Conservation (phyloP, 2,329 filamentous ascomycete species). For the Diaporthe humulicola region DNA sequence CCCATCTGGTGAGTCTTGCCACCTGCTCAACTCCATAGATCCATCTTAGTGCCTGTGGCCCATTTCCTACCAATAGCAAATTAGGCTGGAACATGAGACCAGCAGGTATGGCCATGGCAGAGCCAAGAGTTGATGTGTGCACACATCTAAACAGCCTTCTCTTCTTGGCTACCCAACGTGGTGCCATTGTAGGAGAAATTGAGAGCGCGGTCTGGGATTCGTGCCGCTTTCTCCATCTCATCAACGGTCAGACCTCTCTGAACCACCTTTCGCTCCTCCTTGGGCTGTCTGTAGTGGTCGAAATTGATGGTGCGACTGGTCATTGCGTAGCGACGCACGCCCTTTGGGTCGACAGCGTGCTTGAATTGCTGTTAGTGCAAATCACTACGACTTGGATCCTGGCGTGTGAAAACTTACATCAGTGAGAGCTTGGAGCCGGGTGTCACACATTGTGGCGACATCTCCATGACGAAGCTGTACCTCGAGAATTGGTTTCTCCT, state of each 20-base stretch:
- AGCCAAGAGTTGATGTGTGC: not conserved
- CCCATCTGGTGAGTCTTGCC: not conserved
- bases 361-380: slow-evolving; percentile 40
- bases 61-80: not conserved
- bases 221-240: slow-evolving; percentile 1
- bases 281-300: slow-evolving; percentile 12
- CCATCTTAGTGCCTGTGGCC: too few relatives aligned
- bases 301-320: slow-evolving; percentile 35
- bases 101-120: not conserved
- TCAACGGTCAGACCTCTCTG: not conserved
- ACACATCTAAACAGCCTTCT: not conserved
- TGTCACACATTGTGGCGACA: slow-evolving; percentile 68
- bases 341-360: slow-evolving; percentile 28
- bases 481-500: slow-evolving; percentile 49
- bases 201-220: slow-evolving; percentile 9
- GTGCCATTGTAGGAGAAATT: slow-evolving; percentile 20
- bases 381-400: not conserved
- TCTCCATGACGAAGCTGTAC: slow-evolving; percentile 71
- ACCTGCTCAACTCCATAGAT: not conserved
- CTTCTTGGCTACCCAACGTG: not conserved
- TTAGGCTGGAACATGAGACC: not conserved
- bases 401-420: slow-evolving; percentile 55
- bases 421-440: slow-evolving; percentile 69
- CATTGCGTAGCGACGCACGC: slow-evolving; percentile 31
- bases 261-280: not conserved